Percentiles rank a stretch among this genome's conserved stretches.
Conservation (phyloP, 2,329 filamentous ascomycete genomes). For the Stagonosporopsis vannaccii region DNA sequence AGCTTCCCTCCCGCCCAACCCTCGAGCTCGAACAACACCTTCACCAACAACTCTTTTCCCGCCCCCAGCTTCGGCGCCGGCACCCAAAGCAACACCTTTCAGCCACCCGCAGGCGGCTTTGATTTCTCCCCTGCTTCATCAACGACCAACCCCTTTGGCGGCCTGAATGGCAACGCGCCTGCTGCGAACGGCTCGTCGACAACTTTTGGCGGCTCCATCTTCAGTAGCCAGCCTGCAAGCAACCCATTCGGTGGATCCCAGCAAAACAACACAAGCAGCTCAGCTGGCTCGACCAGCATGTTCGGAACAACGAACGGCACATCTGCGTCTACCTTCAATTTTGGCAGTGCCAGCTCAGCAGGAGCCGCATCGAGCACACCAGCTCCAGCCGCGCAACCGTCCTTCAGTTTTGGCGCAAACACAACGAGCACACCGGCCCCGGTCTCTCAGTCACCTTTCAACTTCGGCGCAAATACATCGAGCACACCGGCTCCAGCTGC, state of each 20-base stretch:
- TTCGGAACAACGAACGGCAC: slow-evolving; percentile 29
- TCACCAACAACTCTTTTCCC: slow-evolving; percentile 43
- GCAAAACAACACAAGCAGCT: slow-evolving; percentile 27
- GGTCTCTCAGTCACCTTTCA: no score
- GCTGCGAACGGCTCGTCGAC: slow-evolving; percentile 32
- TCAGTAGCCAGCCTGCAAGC: slow-evolving; percentile 28
- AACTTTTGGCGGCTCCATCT: slow-evolving; percentile 30
- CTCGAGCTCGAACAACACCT: slow-evolving; percentile 32
- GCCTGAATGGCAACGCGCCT: slow-evolving; percentile 21
- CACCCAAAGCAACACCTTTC: slow-evolving; percentile 31
- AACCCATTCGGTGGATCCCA: slow-evolving; percentile 30
- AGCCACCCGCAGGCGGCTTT: slow-evolving; percentile 34
- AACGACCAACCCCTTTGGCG: slow-evolving; percentile 34
- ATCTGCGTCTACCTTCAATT: slow-evolving; percentile 17
- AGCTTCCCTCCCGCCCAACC: slow-evolving; percentile 45
- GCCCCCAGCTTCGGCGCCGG: slow-evolving; percentile 39
- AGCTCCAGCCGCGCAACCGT: no score
- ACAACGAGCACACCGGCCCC: no score
- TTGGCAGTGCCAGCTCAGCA: slow-evolving; percentile 12
- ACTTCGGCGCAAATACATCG: no score
- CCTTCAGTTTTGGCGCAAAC: no score
- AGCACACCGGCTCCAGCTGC: no score
- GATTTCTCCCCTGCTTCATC: slow-evolving; percentile 34
- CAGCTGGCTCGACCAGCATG: slow-evolving; percentile 16
- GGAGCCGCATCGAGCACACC: slow-evolving; percentile 19